These are phyloP conservation scores for Rhizopogon vesiculosus DNA, from an alignment of 768 basidiomycete species.

Conservation along the genomic window DNA sequence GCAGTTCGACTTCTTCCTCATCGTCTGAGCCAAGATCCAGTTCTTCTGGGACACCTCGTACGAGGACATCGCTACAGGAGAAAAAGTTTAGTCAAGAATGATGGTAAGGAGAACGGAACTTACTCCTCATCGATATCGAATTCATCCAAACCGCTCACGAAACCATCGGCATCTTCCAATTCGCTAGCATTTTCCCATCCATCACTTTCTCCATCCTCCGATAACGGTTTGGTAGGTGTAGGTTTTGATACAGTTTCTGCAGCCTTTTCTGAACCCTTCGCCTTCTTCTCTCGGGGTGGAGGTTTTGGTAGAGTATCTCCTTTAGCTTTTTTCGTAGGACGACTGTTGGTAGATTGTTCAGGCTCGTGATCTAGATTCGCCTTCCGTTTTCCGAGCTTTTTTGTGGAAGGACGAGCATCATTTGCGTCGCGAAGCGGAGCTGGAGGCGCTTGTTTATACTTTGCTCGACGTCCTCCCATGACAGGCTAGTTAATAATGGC, in stretches of 20 bases:
- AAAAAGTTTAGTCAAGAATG: constrained; percentile 7
- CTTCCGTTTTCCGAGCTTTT: constrained; percentile 74
- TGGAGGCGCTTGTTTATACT: constrained; percentile 78
- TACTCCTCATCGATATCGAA: constrained; percentile 41
- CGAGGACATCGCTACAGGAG: constrained; percentile 42
- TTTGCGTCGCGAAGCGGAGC: constrained; percentile 44
- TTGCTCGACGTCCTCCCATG: constrained; percentile 86
- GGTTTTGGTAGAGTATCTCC: constrained; percentile 9
- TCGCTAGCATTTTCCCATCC: constrained; percentile 38
- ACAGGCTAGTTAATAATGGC: constrained; percentile 13
- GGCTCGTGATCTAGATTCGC: constrained; percentile 35
- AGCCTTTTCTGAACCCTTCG: constrained; percentile 14
- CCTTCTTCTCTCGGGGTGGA: not conserved
- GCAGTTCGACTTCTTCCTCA: constrained; percentile 37
- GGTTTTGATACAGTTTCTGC: constrained; percentile 35
- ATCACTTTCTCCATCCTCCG: constrained; percentile 13
- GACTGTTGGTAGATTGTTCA: constrained; percentile 21
- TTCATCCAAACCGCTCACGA: constrained; percentile 47
- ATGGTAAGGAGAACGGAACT: constrained; percentile 32
- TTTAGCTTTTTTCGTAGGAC: constrained; percentile 33
- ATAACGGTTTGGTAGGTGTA: constrained; percentile 37
- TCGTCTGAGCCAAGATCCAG: constrained; percentile 63
- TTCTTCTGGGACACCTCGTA: constrained; percentile 49
- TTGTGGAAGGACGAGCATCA: constrained; percentile 34
- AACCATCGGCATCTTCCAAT: constrained; percentile 26